Evolutionary conservation across 208 protist species (phyloP).

Genomic region (Acanthamoeba culbertsoni): DNA sequence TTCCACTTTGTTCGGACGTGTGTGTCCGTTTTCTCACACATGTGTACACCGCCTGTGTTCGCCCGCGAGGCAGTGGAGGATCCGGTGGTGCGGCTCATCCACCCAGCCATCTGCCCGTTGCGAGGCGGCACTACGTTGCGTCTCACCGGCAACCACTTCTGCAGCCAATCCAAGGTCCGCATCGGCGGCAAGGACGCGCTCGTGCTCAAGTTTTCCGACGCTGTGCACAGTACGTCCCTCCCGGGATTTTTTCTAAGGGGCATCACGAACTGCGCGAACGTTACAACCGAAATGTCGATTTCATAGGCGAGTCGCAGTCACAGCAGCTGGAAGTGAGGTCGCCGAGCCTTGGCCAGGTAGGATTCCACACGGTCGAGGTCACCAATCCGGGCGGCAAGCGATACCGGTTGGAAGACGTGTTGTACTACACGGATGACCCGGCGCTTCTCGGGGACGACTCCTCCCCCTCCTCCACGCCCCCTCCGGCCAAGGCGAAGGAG

Average conservation of each 20-base stretch:
- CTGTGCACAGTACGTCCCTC: neutral
- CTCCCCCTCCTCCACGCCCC: neutral
- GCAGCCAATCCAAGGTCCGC: neutral
- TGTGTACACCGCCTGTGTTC: too few species aligned
- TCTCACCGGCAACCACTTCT: constrained; percentile 42
- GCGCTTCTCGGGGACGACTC: neutral
- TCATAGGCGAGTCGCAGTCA: neutral
- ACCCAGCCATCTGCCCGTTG: constrained; percentile 7
- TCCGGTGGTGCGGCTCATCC: neutral
- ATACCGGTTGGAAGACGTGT: constrained; percentile 4
- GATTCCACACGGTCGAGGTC: constrained; percentile 19
- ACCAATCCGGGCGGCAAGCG: constrained; percentile 33
- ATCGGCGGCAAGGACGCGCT: constrained; percentile 23
- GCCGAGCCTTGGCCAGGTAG: neutral
- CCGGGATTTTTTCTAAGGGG: neutral
- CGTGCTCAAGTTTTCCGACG: neutral
- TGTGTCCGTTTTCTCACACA: too few species aligned
- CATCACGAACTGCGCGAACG: neutral
- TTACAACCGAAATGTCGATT: neutral
- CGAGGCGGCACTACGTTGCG: neutral
- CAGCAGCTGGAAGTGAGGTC: neutral
- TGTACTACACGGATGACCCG: constrained; percentile 53
- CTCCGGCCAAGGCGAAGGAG: neutral
- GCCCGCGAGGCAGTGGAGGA: constrained; percentile 22
- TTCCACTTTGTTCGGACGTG: too few species aligned